These are phyloP conservation scores for Pseudogymnoascus sp. DNA, from an alignment of 2,329 filamentous ascomycete genomes.

Conservation along the genomic window DNA sequence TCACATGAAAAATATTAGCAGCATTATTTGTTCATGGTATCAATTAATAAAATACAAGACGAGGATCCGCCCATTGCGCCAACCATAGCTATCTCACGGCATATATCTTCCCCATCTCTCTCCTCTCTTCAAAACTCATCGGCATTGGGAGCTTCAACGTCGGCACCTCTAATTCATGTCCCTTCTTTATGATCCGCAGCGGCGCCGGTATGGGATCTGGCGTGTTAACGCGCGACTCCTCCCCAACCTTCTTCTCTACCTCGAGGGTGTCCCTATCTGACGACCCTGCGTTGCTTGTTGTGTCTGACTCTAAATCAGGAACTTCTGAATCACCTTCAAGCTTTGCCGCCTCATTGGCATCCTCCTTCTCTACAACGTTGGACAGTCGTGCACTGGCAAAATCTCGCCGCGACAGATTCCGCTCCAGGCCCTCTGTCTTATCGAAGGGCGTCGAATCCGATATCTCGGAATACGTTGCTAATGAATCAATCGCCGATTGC, in stretches of 20 bases:
- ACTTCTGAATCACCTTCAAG: not conserved
- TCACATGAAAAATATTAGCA: not conserved
- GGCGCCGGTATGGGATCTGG: not conserved
- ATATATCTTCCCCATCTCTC: not conserved
- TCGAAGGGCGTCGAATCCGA: not conserved
- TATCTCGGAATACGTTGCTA: not conserved
- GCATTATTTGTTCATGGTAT: not conserved
- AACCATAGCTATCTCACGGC: not conserved
- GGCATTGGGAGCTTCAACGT: not conserved
- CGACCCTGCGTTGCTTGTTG: not conserved
- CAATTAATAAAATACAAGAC: not conserved
- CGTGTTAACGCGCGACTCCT: not conserved
- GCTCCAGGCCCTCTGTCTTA: not conserved
- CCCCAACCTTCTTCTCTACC: not conserved
- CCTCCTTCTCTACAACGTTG: not conserved
- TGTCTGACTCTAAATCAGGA: not conserved
- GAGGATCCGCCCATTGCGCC: not conserved
- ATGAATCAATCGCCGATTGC: not conserved
- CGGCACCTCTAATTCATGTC: not conserved
- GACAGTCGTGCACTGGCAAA: not conserved
- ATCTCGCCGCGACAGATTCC: not conserved
- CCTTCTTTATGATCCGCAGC: not conserved
- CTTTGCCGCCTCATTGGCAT: not conserved
- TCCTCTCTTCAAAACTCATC: slow-evolving; percentile 1
- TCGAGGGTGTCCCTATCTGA: not conserved